Base-by-base conservation (phyloP, 2,329 filamentous ascomycete genomes). In the Fusarium nodosum region DNA sequence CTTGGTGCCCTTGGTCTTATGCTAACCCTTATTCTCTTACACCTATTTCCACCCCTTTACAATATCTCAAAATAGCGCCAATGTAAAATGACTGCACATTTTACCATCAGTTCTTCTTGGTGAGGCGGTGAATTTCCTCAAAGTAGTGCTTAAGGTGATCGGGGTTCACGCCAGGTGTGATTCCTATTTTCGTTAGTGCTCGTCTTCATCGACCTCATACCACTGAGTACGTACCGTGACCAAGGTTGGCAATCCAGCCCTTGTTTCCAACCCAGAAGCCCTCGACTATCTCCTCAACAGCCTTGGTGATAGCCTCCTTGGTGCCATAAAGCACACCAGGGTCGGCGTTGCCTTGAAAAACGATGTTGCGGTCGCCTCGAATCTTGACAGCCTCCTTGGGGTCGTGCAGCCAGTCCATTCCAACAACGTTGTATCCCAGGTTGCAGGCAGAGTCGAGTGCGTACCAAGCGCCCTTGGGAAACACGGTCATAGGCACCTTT, bases 391-490 rank as follows among this genome's bases (percentile, higher is more conserved):
- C 94, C 72, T 96, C 90, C 4, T 90, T 91, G 13, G 96, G 92
- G 74, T 96, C 93, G 75, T 97, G 92, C 48, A 97, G 85, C 96
- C 96, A 99, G 81, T 99, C 96, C 71, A 99, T 85, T 7, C 96
- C 93, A 59, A 99, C 92, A 38, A 97, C 93, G 76, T 98, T 88
- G 83, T 98, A 99, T 41, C 94, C 94, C 18, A 94, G 88, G 75
- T 94, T 84, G 82, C 94, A 97, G 22, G 96, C 87, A 33, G 92
- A 90, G 73, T 97, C 93, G 50, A 99, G 85, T 6, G 94, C 93
- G 80, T 97, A 96, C 93, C 96, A 98, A 13, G 96, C 95, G 13
- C 96, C 96, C 84, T 99, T 99, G 36, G 96, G 94, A 79, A 99
- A 99, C 26, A 98, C 94, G 7, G 94, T 97, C 94, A 98, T 97